Conservation (phyloP, 495 filamentous ascomycete species). For the Penicillium desertorum region DNA sequence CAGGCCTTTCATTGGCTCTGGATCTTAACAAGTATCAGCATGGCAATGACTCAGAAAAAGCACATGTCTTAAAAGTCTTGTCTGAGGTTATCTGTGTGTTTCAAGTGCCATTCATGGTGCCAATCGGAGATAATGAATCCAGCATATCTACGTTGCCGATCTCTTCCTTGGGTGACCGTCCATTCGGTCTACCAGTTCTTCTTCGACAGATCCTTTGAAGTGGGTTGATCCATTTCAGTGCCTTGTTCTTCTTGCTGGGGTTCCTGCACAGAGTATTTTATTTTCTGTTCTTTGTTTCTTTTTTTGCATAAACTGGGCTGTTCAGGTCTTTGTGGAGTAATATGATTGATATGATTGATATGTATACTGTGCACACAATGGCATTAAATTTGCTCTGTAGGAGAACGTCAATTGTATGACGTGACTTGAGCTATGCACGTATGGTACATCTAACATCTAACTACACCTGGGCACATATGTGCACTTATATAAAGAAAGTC, state of each 20-base stretch:
- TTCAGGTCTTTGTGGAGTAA: conserved; percentile 15
- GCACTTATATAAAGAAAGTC: not conserved
- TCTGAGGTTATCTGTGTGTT: conserved; percentile 19
- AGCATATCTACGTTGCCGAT: conserved; percentile 6
- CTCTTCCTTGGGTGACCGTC: not conserved
- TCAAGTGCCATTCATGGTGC: not conserved
- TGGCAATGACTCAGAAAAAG: conserved; percentile 20
- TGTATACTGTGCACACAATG: conserved; percentile 13
- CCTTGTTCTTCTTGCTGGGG: not conserved
- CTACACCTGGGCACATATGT: no score
- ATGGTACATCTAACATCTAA: not conserved
- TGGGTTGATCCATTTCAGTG: not conserved
- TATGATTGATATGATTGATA: conserved; percentile 17
- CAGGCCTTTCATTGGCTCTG: conserved; percentile 11
- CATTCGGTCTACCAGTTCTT: not conserved
- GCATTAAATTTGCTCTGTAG: not conserved
- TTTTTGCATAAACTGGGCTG: conserved; percentile 22
- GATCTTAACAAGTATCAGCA: conserved; percentile 29
- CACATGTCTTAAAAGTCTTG: conserved; percentile 18
- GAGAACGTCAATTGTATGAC: not conserved
- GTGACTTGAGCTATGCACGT: not conserved
- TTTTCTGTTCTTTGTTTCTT: conserved; percentile 19
- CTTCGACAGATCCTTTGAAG: not conserved
- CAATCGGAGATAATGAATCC: conserved; percentile 1
- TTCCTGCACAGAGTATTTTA: conserved; percentile 9